Base-by-base conservation (phyloP, 2,329 filamentous ascomycete genomes). In the Ophiostoma fasciatum region DNA sequence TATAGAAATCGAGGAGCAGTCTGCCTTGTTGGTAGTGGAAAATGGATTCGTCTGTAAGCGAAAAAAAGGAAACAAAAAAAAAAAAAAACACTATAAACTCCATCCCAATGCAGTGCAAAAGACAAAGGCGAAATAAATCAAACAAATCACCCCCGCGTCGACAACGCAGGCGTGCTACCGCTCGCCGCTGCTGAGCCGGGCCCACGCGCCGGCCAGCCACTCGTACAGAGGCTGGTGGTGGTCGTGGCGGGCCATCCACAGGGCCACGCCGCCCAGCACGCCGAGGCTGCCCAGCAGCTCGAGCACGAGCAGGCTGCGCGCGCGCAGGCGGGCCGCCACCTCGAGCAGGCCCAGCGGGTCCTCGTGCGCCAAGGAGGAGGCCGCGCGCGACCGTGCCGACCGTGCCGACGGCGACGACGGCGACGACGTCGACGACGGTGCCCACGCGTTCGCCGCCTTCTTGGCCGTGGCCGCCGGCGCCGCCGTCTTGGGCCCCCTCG, bases 321-420 rank as follows among this genome's bases (percentile, higher is more conserved):
- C 65, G 46, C 68, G 74, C 27, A 92, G 49, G 25, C 74, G 69
- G 15, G 79, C 73, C 3, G 72, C 71, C 44, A 85, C 68, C 42
- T 76, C 66, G 35, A 92, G 64, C 25, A 94, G 54, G 0, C 85
- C 85, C 0, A 94, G 63, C 1, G 87, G 87, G 53, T 94, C 87
- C 40, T 81, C 68, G 23, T 74, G 66, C 2, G 38, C 22, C 12
- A 46, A 65, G 63, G 32, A 66, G 45, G 35, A 29, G 10, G 33
- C 3, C 3, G 36, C 26, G 1, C 20, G 15, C 9, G 21, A 15
- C n/a, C n/a, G n/a, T n/a, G n/a, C n/a, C n/a, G n/a, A n/a, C n/a
- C n/a, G n/a, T n/a, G n/a, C n/a, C 7, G 31, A 15, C 4, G 37
- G 17, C 9, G 33, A 14, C 1, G 27, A 7, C 9, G 31, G 20